A percentile compares a stretch with the other conserved stretches of the same genome.
These are phyloP conservation scores for Nemania serpens DNA, from an alignment of 2,329 filamentous ascomycete species.

Conservation along the genomic window DNA sequence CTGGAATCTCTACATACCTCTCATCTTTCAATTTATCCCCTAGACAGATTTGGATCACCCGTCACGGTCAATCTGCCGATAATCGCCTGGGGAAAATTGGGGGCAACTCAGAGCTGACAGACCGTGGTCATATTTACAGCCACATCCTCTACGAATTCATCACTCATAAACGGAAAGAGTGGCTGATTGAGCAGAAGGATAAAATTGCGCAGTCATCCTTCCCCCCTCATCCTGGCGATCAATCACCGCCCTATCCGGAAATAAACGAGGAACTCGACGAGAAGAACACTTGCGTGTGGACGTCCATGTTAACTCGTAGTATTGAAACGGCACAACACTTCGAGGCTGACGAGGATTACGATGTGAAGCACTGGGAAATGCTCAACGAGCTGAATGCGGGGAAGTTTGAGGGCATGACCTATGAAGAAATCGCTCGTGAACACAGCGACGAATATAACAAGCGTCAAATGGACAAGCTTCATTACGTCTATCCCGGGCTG, in stretches of 20 bases:
- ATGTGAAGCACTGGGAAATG: constrained; percentile 97
- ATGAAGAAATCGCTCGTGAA: constrained; percentile 81
- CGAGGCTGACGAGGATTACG: constrained; percentile 88
- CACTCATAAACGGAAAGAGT: constrained; percentile 75
- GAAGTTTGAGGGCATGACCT: constrained; percentile 92
- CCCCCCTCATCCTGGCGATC: constrained; percentile 88
- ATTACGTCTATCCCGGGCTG: constrained; percentile 94
- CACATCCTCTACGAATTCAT: constrained; percentile 83
- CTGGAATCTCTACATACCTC: constrained; percentile 90
- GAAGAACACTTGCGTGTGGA: constrained; percentile 98
- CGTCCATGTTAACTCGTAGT: constrained; percentile 90
- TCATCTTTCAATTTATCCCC: constrained; percentile 96
- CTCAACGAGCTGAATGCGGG: constrained; percentile 95
- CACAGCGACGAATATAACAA: constrained; percentile 81
- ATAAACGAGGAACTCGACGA: constrained; percentile 70
- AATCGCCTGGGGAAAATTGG: constrained; percentile 89
- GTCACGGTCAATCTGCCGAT: constrained; percentile 89
- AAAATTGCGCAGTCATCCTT: constrained; percentile 78
- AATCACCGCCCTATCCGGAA: constrained; percentile 93
- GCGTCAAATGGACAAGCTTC: constrained; percentile 83
- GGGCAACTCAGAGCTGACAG: constrained; percentile 80
- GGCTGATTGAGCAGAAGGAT: constrained; percentile 81
- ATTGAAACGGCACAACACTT: constrained; percentile 89
- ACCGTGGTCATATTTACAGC: constrained; percentile 79
- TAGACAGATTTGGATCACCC: constrained; percentile 96